Percentiles rank a stretch among this genome's conserved stretches.
phyloP scores from a whole-genome alignment of 2,329 filamentous ascomycete genomes.

The Alternaria metachromatica region DNA sequence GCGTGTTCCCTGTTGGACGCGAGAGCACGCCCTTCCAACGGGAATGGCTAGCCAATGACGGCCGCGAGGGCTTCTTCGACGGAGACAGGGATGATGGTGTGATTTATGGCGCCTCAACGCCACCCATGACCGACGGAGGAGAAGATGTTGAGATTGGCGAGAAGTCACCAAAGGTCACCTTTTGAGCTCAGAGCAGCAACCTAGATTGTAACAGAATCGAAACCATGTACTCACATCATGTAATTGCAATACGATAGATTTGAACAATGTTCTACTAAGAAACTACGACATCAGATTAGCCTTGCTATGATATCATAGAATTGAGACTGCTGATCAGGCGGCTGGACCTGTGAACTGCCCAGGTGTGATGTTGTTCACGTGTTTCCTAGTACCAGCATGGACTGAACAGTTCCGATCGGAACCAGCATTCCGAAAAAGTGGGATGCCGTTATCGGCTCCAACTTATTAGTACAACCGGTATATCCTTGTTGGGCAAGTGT shows the following conservation, averaged over 20 bases:
- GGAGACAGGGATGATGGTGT: constrained; percentile 30
- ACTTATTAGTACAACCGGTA: neutral
- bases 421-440: constrained; percentile 3
- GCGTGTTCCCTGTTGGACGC: constrained; percentile 26
- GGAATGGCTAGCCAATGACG: constrained; percentile 35
- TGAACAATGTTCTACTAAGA: neutral
- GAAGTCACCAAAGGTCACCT: constrained; percentile 15
- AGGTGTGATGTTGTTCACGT: neutral
- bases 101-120: constrained; percentile 18
- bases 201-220: neutral
- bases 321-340: neutral
- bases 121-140: constrained; percentile 18
- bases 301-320: neutral
- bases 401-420: neutral
- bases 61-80: constrained; percentile 39
- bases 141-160: constrained; percentile 16
- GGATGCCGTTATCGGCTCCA: constrained; percentile 7
- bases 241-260: neutral
- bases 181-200: neutral
- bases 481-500: constrained; percentile 1
- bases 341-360: neutral
- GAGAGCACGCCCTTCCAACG: constrained; percentile 20
- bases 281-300: neutral
- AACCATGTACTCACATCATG: neutral
- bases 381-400: neutral